Evolutionary conservation across 2,329 filamentous ascomycete genomes (phyloP).

Genomic region (Drechslerella dactyloides): DNA sequence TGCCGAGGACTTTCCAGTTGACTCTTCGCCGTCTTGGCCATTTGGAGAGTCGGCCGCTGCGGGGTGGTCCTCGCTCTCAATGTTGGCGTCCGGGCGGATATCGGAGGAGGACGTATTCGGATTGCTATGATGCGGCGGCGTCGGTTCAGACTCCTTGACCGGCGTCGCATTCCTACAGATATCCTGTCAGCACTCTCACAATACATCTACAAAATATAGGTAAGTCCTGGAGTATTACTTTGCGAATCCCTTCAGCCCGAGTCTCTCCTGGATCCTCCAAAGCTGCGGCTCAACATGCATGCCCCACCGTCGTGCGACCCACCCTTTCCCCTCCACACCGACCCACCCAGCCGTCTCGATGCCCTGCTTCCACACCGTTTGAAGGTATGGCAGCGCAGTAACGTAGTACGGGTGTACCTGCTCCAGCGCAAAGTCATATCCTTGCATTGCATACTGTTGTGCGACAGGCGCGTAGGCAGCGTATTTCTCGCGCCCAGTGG

Average conservation of each 20-base stretch:
- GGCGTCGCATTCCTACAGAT: slow-evolving; percentile 30
- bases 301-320: slow-evolving; percentile 57
- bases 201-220: not conserved
- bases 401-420: slow-evolving; percentile 41
- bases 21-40: slow-evolving; percentile 58
- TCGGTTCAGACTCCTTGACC: slow-evolving; percentile 47
- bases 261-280: slow-evolving; percentile 84
- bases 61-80: slow-evolving; percentile 44
- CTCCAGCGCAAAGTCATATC: slow-evolving; percentile 57
- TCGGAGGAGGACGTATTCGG: slow-evolving; percentile 45
- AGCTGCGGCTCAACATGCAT: slow-evolving; percentile 96
- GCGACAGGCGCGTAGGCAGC: slow-evolving; percentile 73
- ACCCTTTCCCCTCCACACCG: slow-evolving; percentile 46
- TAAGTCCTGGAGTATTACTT: slow-evolving; percentile 55
- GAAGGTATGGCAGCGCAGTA: slow-evolving; percentile 70
- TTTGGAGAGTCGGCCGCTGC: slow-evolving; percentile 54
- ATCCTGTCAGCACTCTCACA: not conserved
- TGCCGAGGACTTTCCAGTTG: slow-evolving; percentile 59
- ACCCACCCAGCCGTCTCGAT: slow-evolving; percentile 35
- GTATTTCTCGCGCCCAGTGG: slow-evolving; percentile 62
- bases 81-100: slow-evolving; percentile 22
- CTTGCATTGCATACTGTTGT: slow-evolving; percentile 68
- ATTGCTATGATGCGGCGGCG: slow-evolving; percentile 51
- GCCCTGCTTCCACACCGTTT: slow-evolving; percentile 67
- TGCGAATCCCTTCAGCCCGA: slow-evolving; percentile 66